A percentile compares a stretch with the other conserved stretches of the same genome.
Evolutionary conservation across 208 protist genomes (phyloP).

Genomic region (Sergeia podlipaevii): DNA sequence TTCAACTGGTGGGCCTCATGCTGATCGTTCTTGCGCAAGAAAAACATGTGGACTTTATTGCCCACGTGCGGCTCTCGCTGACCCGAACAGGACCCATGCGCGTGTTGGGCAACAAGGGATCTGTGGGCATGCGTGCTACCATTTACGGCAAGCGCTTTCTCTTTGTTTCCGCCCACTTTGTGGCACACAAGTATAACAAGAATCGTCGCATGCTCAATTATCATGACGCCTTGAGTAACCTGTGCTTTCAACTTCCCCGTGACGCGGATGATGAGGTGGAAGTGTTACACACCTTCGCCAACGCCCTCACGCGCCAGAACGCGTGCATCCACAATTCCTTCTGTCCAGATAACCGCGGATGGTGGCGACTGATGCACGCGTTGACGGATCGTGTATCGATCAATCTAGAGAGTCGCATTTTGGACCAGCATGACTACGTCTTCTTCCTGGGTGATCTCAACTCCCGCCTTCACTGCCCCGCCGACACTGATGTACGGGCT

Average conservation of each 20-base stretch:
- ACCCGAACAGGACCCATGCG: slow-evolving; percentile 72
- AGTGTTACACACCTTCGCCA: slow-evolving; percentile 59
- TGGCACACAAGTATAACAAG: slow-evolving; percentile 88
- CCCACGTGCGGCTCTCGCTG: slow-evolving; percentile 63
- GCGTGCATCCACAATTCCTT: slow-evolving; percentile 4
- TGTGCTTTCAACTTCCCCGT: slow-evolving; percentile 55
- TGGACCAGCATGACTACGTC: slow-evolving; percentile 87
- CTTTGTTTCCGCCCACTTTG: slow-evolving; percentile 90
- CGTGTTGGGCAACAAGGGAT: slow-evolving; percentile 91
- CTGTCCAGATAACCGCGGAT: slow-evolving; percentile 25
- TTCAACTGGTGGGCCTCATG: slow-evolving; percentile 79
- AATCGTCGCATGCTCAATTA: slow-evolving; percentile 70
- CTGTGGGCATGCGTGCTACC: slow-evolving; percentile 75
- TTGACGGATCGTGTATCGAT: slow-evolving; percentile 13
- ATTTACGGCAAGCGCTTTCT: slow-evolving; percentile 88
- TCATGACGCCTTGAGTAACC: slow-evolving; percentile 50
- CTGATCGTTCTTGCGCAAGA: slow-evolving; percentile 60
- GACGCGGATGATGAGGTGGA: slow-evolving; percentile 73
- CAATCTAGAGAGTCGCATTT: slow-evolving; percentile 35
- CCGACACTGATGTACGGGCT: slow-evolving; percentile 21
- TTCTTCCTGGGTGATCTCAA: slow-evolving; percentile 95
- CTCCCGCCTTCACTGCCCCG: slow-evolving; percentile 80
- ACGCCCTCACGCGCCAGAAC: slow-evolving; percentile 14
- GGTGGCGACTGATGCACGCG: slow-evolving; percentile 33
- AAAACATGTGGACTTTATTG: slow-evolving; percentile 56